A percentile compares a stretch with the other conserved stretches of the same genome.
phyloP scores from a whole-genome alignment of 768 basidiomycete species.

The Saitozyma podzolica region DNA sequence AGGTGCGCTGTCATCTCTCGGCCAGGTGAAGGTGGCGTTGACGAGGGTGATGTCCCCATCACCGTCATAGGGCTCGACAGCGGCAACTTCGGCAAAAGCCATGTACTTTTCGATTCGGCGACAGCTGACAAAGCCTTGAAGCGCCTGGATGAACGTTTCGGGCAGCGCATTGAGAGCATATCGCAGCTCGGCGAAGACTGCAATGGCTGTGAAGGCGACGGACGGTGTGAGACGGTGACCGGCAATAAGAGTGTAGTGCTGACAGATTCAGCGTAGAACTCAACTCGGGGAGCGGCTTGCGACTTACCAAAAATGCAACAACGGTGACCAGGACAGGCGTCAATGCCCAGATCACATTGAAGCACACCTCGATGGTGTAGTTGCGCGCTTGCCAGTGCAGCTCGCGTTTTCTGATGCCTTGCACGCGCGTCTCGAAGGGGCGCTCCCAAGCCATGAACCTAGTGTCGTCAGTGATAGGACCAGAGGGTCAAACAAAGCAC shows the following conservation, averaged over 20 bases:
- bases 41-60: constrained; percentile 69
- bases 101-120: constrained; percentile 91
- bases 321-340: constrained; percentile 61
- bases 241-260: constrained; percentile 70
- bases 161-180: constrained; percentile 82
- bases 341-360: constrained; percentile 58
- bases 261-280: background rate
- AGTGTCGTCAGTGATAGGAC: background rate
- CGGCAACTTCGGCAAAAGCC: constrained; percentile 67
- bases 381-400: constrained; percentile 80
- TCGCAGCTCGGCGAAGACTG: constrained; percentile 84
- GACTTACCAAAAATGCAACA: constrained; percentile 57
- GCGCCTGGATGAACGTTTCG: constrained; percentile 84
- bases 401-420: constrained; percentile 75
- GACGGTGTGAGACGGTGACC: constrained; percentile 72
- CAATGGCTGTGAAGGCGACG: constrained; percentile 69
- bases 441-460: constrained; percentile 96
- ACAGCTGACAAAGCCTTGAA: constrained; percentile 81
- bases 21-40: constrained; percentile 88
- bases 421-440: constrained; percentile 74
- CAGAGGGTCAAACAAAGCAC: background rate
- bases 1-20: constrained; percentile 65
- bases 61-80: constrained; percentile 58
- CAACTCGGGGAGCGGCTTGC: background rate
- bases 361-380: constrained; percentile 74